phyloP scores from a whole-genome alignment of 345 rosid species.

The Crucihimalaya himalaica region DNA sequence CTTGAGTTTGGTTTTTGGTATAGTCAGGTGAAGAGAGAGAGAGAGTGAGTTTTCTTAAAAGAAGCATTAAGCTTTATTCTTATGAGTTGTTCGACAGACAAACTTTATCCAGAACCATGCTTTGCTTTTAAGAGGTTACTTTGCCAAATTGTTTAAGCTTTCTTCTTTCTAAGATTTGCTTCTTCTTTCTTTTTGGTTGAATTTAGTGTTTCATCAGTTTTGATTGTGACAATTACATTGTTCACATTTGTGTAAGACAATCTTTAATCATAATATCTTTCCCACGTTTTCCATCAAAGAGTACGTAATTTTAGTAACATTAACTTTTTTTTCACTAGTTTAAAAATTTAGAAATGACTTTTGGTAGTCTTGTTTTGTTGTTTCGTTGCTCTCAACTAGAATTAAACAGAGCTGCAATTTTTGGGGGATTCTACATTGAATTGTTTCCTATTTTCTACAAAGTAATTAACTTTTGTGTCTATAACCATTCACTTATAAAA shows the following conservation, averaged over 20 bases:
- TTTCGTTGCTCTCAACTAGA: neutral
- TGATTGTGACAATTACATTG: neutral
- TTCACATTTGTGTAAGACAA: constrained; percentile 7
- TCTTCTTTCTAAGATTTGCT: neutral
- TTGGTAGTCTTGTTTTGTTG: neutral
- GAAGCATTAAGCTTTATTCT: neutral
- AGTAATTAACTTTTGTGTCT: neutral
- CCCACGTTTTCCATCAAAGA: neutral
- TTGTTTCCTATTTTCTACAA: neutral
- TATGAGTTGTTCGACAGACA: neutral
- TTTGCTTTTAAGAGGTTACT: constrained; percentile 37
- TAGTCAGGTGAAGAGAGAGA: too few species aligned
- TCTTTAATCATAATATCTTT: neutral
- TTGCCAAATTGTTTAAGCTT: neutral
- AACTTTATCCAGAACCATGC: constrained; percentile 43
- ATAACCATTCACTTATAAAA: neutral
- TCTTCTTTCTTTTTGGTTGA: neutral
- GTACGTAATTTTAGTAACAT: neutral
- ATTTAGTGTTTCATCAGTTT: neutral
- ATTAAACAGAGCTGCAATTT: neutral
- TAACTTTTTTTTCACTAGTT: neutral
- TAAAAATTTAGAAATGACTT: neutral
- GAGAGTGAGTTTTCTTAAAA: too few species aligned
- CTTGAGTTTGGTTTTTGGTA: too few species aligned
- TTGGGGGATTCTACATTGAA: neutral